Conservation (phyloP, 768 basidiomycete species). For the Phaeolepiota aurea region DNA sequence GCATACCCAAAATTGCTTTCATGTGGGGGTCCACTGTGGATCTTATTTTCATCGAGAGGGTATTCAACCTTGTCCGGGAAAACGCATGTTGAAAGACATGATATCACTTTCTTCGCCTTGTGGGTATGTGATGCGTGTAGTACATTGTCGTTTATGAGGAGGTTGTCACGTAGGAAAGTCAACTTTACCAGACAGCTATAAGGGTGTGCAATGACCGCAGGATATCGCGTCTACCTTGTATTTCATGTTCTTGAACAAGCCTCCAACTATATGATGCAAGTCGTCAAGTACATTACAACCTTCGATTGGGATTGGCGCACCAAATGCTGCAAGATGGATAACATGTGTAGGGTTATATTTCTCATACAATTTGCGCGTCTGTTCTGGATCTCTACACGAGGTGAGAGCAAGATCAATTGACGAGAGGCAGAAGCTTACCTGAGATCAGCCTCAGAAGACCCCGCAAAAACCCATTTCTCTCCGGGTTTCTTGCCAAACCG, state of each 20-base stretch:
- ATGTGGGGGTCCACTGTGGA: conserved; percentile 90
- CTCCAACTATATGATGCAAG: conserved; percentile 57
- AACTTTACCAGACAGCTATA: conserved; percentile 34
- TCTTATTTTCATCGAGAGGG: conserved; percentile 87
- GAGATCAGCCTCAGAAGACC: conserved; percentile 76
- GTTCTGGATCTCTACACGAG: conserved; percentile 51
- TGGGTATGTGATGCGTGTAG: conserved; percentile 65
- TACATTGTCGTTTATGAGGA: conserved; percentile 93
- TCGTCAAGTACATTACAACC: neutral
- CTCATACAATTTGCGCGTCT: conserved; percentile 69
- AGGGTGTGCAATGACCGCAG: neutral
- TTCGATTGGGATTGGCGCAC: conserved; percentile 41
- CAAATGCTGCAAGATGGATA: conserved; percentile 91
- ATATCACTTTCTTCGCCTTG: conserved; percentile 73
- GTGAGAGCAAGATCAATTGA: neutral
- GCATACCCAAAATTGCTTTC: conserved; percentile 95
- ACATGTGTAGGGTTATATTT: conserved; percentile 94
- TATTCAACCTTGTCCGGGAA: conserved; percentile 95
- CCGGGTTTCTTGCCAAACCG: conserved; percentile 67
- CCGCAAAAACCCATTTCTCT: conserved; percentile 83
- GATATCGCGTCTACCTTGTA: conserved; percentile 84
- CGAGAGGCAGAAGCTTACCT: conserved; percentile 34
- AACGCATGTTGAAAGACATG: conserved; percentile 94
- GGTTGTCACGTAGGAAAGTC: conserved; percentile 91
- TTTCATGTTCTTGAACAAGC: conserved; percentile 93